phyloP scores from a whole-genome alignment of 2,329 filamentous ascomycete genomes.

The Pleochaeta shiraiana region DNA sequence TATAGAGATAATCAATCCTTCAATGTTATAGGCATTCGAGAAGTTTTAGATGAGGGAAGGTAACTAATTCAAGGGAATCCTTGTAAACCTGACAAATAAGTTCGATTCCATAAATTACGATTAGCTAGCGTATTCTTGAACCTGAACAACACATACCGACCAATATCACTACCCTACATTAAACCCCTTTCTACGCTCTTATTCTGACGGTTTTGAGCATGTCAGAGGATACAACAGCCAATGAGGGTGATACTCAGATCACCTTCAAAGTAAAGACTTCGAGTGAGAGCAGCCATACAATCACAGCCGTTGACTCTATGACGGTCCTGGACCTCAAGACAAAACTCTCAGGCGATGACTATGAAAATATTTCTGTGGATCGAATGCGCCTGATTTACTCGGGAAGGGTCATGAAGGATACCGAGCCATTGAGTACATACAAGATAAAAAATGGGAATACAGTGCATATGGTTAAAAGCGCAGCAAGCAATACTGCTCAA shows the following conservation, averaged over 20 bases:
- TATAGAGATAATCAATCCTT: no score
- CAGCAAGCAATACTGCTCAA: constrained; percentile 42
- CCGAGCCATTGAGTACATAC: constrained; percentile 62
- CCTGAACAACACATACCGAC: no score
- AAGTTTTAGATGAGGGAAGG: no score
- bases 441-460: constrained; percentile 96
- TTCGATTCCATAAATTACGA: no score
- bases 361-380: constrained; percentile 69
- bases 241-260: constrained; percentile 40
- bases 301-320: constrained; percentile 58
- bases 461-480: constrained; percentile 90
- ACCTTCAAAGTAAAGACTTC: constrained; percentile 98
- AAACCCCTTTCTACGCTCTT: no score
- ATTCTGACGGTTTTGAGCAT: not conserved
- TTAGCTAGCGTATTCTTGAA: no score
- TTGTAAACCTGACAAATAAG: no score
- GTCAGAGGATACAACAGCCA: not conserved
- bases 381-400: constrained; percentile 95
- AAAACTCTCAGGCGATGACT: constrained; percentile 61
- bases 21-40: no score
- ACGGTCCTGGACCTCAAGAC: constrained; percentile 73
- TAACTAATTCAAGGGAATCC: no score
- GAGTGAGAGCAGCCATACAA: constrained; percentile 61
- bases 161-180: no score
- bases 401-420: constrained; percentile 88